These are phyloP conservation scores for Colletotrichum plurivorum DNA, from an alignment of 2,329 filamentous ascomycete genomes.

Conservation along the genomic window DNA sequence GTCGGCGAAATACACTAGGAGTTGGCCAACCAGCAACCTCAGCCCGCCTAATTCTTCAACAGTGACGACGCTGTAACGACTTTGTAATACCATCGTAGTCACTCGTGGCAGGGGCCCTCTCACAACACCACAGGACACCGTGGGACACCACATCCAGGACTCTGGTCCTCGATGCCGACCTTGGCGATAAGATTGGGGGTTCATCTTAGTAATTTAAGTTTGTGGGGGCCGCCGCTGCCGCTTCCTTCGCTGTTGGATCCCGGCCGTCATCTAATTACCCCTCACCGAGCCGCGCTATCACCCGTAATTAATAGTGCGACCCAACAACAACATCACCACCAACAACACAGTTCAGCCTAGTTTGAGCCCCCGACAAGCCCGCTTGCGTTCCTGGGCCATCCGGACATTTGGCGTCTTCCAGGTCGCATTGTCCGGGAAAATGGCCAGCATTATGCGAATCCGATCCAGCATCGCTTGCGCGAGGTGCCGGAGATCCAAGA, in stretches of 20 bases:
- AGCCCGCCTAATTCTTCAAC: too few species aligned
- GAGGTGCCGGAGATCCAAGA: conserved; percentile 83
- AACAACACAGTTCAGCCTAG: too few species aligned
- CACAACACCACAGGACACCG: background rate
- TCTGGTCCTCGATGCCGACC: background rate
- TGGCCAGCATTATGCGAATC: conserved; percentile 64
- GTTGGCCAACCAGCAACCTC: too few species aligned
- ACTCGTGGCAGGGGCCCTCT: background rate
- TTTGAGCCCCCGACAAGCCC: background rate
- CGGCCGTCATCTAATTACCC: background rate
- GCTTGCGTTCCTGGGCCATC: background rate
- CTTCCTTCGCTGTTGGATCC: background rate
- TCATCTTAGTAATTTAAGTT: background rate
- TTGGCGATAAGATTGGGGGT: background rate
- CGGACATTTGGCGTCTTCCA: background rate
- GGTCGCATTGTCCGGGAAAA: conserved; percentile 27
- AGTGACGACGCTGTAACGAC: too few species aligned
- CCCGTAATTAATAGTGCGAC: too few species aligned
- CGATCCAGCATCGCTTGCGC: conserved; percentile 85
- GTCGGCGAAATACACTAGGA: too few species aligned
- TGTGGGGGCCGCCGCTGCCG: background rate
- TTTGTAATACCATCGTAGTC: background rate
- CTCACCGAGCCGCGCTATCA: background rate
- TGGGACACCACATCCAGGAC: background rate
- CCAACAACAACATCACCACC: too few species aligned